Conservation (phyloP, 2,329 filamentous ascomycete genomes). For the Stachybotrys elegans region DNA sequence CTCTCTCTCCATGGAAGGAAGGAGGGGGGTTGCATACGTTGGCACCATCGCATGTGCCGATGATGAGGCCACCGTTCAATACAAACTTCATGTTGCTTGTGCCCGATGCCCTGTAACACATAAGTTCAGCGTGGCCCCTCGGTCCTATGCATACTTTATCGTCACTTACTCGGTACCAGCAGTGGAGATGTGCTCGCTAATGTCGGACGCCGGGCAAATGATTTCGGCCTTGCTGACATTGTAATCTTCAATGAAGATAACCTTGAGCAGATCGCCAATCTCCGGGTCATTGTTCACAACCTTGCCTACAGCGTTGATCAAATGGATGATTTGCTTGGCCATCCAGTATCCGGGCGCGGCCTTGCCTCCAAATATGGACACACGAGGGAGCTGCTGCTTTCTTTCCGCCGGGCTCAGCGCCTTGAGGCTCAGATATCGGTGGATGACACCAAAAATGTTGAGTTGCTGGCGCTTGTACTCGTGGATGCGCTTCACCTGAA, state of each 20-base stretch:
- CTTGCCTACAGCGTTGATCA: conserved; percentile 85
- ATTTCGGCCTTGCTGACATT: conserved; percentile 99
- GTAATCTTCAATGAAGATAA: conserved; percentile 96
- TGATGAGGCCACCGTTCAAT: conserved; percentile 92
- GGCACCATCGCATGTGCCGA: conserved; percentile 95
- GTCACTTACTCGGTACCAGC: conserved; percentile 76
- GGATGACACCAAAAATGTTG: conserved; percentile 97
- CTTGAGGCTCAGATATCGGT: conserved; percentile 88
- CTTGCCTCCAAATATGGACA: conserved; percentile 96
- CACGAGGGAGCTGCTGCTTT: conserved; percentile 81
- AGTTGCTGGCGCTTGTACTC: conserved; percentile 99
- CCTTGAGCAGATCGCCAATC: conserved; percentile 90
- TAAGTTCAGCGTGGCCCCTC: conserved; percentile 11
- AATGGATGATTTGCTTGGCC: conserved; percentile 97
- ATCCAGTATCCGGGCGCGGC: conserved; percentile 99
- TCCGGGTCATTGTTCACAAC: conserved; percentile 92
- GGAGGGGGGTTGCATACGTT: conserved; percentile 61
- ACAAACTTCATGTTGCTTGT: conserved; percentile 99
- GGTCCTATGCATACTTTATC: no score
- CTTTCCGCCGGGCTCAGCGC: conserved; percentile 74
- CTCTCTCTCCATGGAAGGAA: neutral
- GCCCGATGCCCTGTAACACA: conserved; percentile 53
- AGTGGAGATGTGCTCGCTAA: conserved; percentile 98
- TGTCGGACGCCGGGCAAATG: conserved; percentile 87
- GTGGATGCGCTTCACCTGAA: conserved; percentile 98